Conservation (phyloP, 1,284 basidiomycete genomes). For the Mycena citricolor region DNA sequence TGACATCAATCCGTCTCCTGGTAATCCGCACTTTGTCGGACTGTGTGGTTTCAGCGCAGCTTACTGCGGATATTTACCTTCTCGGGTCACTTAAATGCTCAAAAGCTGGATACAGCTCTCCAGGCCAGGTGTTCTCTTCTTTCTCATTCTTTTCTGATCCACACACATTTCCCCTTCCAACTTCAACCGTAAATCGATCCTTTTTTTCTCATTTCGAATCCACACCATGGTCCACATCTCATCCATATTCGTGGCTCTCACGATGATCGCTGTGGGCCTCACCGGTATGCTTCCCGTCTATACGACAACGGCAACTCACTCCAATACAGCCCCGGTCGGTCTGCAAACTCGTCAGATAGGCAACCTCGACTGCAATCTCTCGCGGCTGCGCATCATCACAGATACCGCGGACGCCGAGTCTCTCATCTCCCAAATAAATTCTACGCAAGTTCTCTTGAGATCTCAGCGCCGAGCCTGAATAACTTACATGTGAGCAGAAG, state of each 20-base stretch:
- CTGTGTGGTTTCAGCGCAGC: too few species aligned
- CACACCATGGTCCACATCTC: conserved; percentile 4
- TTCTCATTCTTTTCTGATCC: too few species aligned
- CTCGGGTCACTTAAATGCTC: too few species aligned
- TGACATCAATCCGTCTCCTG: too few species aligned
- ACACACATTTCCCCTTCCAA: too few species aligned
- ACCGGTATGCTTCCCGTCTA: neutral
- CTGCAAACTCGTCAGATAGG: conserved; percentile 10
- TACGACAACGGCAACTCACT: neutral
- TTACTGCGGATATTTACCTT: too few species aligned
- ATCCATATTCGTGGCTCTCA: neutral
- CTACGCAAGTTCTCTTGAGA: conserved; percentile 1
- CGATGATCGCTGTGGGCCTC: neutral
- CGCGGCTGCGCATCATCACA: conserved; percentile 9
- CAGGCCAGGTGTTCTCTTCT: too few species aligned
- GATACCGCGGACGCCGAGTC: conserved; percentile 1
- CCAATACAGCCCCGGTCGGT: neutral
- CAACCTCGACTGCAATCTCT: conserved; percentile 13
- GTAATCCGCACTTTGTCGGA: too few species aligned
- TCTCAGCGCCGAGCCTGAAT: neutral
- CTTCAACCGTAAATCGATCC: too few species aligned
- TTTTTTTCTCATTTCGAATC: too few species aligned
- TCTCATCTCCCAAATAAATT: conserved; percentile 4
- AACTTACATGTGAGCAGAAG: conserved; percentile 1
- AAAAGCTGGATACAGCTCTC: too few species aligned